Base-by-base conservation (phyloP, 176 grass and related monocot species). In the Thalia dealbata region DNA sequence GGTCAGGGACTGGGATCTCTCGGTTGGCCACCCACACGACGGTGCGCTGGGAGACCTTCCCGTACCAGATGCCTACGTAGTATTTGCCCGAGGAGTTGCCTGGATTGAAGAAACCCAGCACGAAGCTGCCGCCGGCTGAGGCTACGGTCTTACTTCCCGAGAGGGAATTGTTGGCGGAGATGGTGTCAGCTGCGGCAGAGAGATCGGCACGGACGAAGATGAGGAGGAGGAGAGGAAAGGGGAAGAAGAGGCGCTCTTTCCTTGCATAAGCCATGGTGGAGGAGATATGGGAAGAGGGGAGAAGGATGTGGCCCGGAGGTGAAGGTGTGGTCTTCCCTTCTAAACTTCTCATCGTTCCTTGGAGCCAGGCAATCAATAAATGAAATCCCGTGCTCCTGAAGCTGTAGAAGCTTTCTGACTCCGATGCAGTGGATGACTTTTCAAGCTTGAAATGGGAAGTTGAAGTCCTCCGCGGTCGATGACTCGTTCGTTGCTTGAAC, bases 11-110 rank as follows among this genome's bases (percentile, higher is more conserved):
- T 3, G 88, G 88, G 15, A 60, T 25, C 10, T 69, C 74, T 28
- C 84, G 30, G 84, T 91, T 91, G 22, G 88, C 84, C 2, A 91
- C 74, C 84, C 88, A 91, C 16, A 84, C 84, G 2, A 71, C 50
- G 3, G 84, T 86, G 42, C 60, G 14, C 18, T 28, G 0, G 5
- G 65, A 63, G 59, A 84, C 32, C 18, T 81, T 81, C 43, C 75
- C 81, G 81, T 86, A 86, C 88, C 88, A 84, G 77, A 90, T 81
- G 0, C 88, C 84, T 15, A 86, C 15, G 22, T 90, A 90, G 62
- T 81, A 82, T 12, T 35, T 78, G 15, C 19, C 21, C 15, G 69
- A 78, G 29, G 25, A 45, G 23, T 72, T 70, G 11, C 73, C 28
- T 7, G 64, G 64, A 0, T 10, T 14, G 85, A 91, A 91, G 82